These are phyloP conservation scores for Pistacia integerrima DNA, from an alignment of 345 rosid genomes.

Conservation along the genomic window DNA sequence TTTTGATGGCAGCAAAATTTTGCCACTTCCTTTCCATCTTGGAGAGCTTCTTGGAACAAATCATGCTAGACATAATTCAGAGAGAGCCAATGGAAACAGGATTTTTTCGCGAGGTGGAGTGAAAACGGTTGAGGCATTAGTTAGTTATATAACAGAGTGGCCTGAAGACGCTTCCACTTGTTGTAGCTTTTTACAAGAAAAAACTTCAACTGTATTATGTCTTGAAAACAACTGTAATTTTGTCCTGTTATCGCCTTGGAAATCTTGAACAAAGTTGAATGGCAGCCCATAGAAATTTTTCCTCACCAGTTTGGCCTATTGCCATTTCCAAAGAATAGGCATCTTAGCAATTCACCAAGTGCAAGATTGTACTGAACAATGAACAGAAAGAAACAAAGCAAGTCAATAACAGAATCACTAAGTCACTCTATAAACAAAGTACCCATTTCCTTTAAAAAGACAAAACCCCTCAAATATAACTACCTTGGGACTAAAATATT, in stretches of 20 bases:
- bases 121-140: neutral
- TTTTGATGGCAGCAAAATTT: neutral
- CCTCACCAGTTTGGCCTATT: neutral
- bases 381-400: neutral
- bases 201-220: neutral
- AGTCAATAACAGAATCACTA: neutral
- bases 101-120: neutral
- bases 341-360: neutral
- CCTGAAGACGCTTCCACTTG: neutral
- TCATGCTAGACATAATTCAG: neutral
- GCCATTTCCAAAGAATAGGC: neutral
- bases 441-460: no score
- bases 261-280: neutral
- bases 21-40: conserved; percentile 3
- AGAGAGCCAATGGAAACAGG: neutral
- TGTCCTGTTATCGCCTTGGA: neutral
- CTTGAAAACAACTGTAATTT: neutral
- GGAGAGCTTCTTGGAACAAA: neutral
- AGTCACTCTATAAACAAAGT: no score
- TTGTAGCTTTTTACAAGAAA: neutral
- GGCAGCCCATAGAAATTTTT: neutral
- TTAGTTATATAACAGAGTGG: neutral
- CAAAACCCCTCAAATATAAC: no score
- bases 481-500: no score
- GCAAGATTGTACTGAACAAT: neutral